Evolutionary conservation across 169 alveolate species (phyloP).

Genomic region (Eimeria tenella): DNA sequence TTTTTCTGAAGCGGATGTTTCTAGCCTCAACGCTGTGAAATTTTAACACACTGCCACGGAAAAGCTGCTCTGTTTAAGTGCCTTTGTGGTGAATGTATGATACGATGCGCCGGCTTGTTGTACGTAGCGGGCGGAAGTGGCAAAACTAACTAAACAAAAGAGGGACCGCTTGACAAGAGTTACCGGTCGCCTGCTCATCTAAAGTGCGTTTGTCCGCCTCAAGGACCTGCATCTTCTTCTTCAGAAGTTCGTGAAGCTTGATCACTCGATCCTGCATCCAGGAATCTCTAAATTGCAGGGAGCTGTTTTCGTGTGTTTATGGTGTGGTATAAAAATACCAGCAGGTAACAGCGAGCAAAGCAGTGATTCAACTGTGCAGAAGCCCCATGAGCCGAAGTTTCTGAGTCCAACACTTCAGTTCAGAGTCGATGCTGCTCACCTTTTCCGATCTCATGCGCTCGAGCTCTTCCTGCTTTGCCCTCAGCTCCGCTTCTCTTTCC

Average conservation of each 20-base stretch:
- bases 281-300: neutral
- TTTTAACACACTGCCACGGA: neutral
- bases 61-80: neutral
- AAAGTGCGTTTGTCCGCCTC: slow-evolving; percentile 85
- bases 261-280: slow-evolving; percentile 68
- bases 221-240: slow-evolving; percentile 76
- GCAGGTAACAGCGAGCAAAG: neutral
- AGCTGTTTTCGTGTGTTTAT: neutral
- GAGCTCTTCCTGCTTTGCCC: slow-evolving; percentile 58
- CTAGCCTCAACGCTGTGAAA: slow-evolving; percentile 69
- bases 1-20: slow-evolving; percentile 78
- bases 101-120: neutral
- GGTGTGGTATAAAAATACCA: neutral
- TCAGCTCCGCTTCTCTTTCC: slow-evolving; percentile 77
- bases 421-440: neutral
- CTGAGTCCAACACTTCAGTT: neutral
- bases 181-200: slow-evolving; percentile 74
- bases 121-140: neutral
- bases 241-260: slow-evolving; percentile 72
- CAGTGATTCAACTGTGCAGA: neutral
- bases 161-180: neutral
- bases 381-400: no score
- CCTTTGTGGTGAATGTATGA: neutral
- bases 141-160: neutral
- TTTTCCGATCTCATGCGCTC: slow-evolving; percentile 58